A percentile compares a stretch with the other conserved stretches of the same genome.
Conservation (phyloP, 2,329 filamentous ascomycete genomes). For the Gliomastix tumulicola region DNA sequence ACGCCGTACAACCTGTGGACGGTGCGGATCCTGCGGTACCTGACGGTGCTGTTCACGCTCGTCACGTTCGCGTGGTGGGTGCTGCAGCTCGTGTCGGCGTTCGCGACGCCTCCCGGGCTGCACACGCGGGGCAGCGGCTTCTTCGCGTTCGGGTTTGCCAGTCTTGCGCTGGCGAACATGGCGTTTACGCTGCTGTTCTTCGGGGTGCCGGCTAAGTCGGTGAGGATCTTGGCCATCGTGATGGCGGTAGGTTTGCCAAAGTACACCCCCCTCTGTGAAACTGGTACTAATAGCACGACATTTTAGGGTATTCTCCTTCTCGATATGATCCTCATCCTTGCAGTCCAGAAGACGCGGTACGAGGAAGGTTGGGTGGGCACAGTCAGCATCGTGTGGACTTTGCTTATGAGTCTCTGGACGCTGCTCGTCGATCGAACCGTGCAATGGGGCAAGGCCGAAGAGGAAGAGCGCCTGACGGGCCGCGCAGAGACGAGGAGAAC, state of each 20-base stretch:
- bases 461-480: constrained; percentile 88
- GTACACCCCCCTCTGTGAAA: constrained; percentile 1
- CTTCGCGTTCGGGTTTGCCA: constrained; percentile 79
- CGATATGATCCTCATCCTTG: constrained; percentile 72
- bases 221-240: constrained; percentile 65
- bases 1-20: constrained; percentile 94
- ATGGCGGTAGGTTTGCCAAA: constrained; percentile 40
- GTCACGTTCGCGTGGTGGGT: constrained; percentile 90
- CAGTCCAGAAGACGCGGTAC: constrained; percentile 65
- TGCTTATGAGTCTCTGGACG: constrained; percentile 73
- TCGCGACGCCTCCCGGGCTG: constrained; percentile 83
- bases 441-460: constrained; percentile 84
- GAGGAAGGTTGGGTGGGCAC: constrained; percentile 94
- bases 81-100: constrained; percentile 78
- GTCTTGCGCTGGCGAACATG: constrained; percentile 69
- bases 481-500: constrained; percentile 79
- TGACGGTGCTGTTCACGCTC: constrained; percentile 69
- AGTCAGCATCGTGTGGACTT: constrained; percentile 72
- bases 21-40: constrained; percentile 70
- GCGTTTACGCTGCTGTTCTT: constrained; percentile 81
- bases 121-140: constrained; percentile 87
- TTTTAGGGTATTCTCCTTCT: constrained; percentile 33
- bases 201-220: constrained; percentile 69
- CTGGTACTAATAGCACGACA: neutral
- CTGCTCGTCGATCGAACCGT: constrained; percentile 76